Evolutionary conservation across 345 rosid species (phyloP).

Genomic region (Salix brachista): DNA sequence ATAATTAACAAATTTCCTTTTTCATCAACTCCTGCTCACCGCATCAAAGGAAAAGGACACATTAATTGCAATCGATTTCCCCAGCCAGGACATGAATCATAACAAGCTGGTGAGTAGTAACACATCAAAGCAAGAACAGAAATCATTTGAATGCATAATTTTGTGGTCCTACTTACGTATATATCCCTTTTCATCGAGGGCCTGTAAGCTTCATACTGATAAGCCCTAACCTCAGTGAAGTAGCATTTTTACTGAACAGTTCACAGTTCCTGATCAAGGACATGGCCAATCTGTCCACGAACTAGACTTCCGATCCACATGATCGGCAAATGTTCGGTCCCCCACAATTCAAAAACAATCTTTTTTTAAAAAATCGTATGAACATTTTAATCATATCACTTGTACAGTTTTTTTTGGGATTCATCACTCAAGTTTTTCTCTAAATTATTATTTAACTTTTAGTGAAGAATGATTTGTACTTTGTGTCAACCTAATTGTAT

Average conservation of each 20-base stretch:
- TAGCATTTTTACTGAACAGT: slow-evolving; percentile 9
- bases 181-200: background rate
- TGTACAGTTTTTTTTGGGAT: background rate
- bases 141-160: background rate
- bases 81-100: background rate
- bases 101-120: background rate
- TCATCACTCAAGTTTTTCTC: background rate
- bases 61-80: background rate
- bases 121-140: background rate
- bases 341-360: background rate
- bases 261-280: background rate
- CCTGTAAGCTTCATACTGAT: background rate
- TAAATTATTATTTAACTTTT: background rate
- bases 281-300: background rate
- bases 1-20: background rate
- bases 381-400: background rate
- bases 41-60: background rate
- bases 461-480: background rate
- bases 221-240: slow-evolving; percentile 1
- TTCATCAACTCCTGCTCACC: background rate
- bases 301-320: background rate
- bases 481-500: background rate
- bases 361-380: background rate
- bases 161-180: slow-evolving; percentile 3
- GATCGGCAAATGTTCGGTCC: background rate